Conservation (phyloP, 805 yeast species). For the Wickerhamomyces rabaulensis region DNA sequence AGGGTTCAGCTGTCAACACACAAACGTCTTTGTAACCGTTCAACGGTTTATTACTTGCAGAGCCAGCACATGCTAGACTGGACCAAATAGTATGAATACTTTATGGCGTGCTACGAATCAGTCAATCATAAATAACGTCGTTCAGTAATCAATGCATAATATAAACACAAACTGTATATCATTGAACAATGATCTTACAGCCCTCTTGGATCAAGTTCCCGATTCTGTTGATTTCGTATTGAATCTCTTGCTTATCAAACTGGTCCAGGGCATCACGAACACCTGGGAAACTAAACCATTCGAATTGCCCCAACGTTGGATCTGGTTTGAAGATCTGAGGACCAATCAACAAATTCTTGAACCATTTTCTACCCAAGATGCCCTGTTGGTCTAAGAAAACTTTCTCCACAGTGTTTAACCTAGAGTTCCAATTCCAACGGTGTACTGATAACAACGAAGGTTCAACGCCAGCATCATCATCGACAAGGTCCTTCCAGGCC, state of each 20-base stretch:
- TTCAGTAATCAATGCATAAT: background rate
- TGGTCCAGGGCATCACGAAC: slow-evolving; percentile 60
- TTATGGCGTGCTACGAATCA: too few species aligned
- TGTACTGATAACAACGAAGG: slow-evolving; percentile 67
- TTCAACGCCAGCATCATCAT: slow-evolving; percentile 55
- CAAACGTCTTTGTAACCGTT: too few species aligned
- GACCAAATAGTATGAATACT: too few species aligned
- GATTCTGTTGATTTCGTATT: slow-evolving; percentile 42
- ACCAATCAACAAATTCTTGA: slow-evolving; percentile 63
- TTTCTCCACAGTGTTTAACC: slow-evolving; percentile 50
- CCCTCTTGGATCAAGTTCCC: slow-evolving; percentile 24
- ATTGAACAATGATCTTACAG: slow-evolving; percentile 10
- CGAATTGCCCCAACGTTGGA: slow-evolving; percentile 31
- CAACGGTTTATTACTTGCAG: too few species aligned
- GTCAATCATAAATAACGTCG: background rate
- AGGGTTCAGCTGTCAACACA: too few species aligned
- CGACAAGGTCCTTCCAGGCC: slow-evolving; percentile 59
- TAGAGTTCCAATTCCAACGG: slow-evolving; percentile 80
- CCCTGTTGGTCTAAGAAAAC: slow-evolving; percentile 42
- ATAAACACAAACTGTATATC: background rate
- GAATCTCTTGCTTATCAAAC: slow-evolving; percentile 49
- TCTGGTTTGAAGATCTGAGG: slow-evolving; percentile 57
- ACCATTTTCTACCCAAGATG: slow-evolving; percentile 51
- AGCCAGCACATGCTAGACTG: too few species aligned
- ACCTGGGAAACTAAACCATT: slow-evolving; percentile 70